phyloP scores from a whole-genome alignment of 2,329 filamentous ascomycete genomes.

The Ceratocystis lukuohia region DNA sequence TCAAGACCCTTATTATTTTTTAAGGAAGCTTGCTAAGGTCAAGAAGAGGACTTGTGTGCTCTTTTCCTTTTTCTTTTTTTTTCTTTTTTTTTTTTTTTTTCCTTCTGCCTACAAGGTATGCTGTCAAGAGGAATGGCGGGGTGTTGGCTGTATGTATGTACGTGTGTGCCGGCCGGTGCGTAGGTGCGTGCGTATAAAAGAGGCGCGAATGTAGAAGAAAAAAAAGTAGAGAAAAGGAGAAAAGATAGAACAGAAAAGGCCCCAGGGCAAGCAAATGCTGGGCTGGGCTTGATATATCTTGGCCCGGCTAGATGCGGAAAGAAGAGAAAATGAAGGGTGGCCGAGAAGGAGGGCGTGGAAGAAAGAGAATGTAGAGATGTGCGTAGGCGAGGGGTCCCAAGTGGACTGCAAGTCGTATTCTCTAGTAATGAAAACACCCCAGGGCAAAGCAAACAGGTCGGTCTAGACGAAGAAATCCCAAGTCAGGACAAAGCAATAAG shows the following conservation, averaged over 20 bases:
- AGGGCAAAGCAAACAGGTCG: not conserved
- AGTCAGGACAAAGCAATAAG: not conserved
- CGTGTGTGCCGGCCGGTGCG: not conserved
- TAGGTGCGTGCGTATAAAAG: conserved; percentile 4
- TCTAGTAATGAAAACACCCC: not conserved
- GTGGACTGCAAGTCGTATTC: not conserved
- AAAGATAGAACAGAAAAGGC: not conserved
- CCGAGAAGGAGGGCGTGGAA: not conserved
- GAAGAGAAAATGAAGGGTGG: not conserved
- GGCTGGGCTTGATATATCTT: not conserved
- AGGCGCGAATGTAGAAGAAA: not conserved
- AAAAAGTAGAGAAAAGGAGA: not conserved
- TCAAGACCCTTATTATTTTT: conserved; percentile 1
- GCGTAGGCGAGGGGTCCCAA: not conserved
- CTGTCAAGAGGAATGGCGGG: conserved; percentile 3
- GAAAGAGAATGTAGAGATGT: not conserved
- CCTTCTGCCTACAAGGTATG: not conserved
- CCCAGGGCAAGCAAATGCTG: not conserved
- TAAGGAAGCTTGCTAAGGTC: not conserved
- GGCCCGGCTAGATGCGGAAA: not conserved
- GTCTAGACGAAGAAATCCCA: not conserved
- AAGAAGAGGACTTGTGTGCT: not conserved
- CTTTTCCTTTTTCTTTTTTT: not conserved
- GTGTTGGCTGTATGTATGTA: not conserved
- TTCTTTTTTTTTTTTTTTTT: not conserved